Percentiles rank a stretch among this genome's conserved stretches.
These are phyloP conservation scores for Candida saitoana DNA, from an alignment of 805 yeast species.

Conservation along the genomic window DNA sequence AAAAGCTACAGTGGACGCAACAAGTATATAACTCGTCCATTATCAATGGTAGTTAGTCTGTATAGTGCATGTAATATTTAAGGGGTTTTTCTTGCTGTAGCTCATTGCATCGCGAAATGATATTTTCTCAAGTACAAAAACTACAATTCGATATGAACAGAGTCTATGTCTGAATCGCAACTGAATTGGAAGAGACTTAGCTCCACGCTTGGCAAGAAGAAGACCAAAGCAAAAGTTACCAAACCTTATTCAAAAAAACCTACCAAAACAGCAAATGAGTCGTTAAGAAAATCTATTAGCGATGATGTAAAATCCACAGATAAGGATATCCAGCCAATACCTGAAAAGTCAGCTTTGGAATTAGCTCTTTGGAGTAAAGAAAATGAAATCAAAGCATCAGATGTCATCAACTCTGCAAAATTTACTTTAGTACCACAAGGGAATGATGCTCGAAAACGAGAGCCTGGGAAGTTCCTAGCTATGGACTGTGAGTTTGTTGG, in stretches of 20 bases:
- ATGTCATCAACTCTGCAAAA: slow-evolving; percentile 8
- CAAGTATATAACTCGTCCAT: slow-evolving; percentile 46
- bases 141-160: background rate
- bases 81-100: background rate
- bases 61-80: background rate
- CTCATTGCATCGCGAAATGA: background rate
- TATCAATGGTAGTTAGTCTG: slow-evolving; percentile 5
- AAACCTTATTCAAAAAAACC: slow-evolving; percentile 1
- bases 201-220: slow-evolving; percentile 8
- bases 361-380: slow-evolving; percentile 24
- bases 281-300: background rate
- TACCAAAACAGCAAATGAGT: slow-evolving; percentile 1
- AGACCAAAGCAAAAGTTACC: background rate
- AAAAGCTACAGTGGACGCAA: slow-evolving; percentile 57
- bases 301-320: background rate
- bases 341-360: slow-evolving; percentile 13
- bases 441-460: slow-evolving; percentile 28
- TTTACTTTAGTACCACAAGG: slow-evolving; percentile 5
- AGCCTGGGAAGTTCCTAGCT: slow-evolving; percentile 70
- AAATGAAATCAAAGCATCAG: slow-evolving; percentile 14
- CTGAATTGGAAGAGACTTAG: slow-evolving; percentile 24
- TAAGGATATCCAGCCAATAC: slow-evolving; percentile 3
- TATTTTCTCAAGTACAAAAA: background rate
- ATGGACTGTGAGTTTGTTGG: slow-evolving; percentile 96
- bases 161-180: slow-evolving; percentile 13